Base-by-base conservation (phyloP, 2,329 filamentous ascomycete genomes). In the Colletotrichum karsti region DNA sequence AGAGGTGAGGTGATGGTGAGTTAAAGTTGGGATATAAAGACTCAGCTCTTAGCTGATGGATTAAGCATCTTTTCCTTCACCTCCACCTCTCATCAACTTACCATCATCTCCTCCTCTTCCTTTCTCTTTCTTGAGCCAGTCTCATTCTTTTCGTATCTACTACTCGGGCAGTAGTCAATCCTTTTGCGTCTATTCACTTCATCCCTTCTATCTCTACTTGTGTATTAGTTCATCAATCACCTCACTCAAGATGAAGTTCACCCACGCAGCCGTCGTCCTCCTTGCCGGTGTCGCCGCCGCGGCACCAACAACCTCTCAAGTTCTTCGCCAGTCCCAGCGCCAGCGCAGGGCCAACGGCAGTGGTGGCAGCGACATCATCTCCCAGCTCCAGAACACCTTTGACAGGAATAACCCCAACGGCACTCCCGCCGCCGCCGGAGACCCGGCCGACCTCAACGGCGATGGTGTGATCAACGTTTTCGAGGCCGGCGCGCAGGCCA, bases 401-500 rank as follows among this genome's bases (percentile, higher is more conserved):
- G 51, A 35, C 53, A 33, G 64, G 24, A 58, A 39, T 35, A 58
- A 46, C 46, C 56, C 56, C 22, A 54, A 61, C 35, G 59, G 57
- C 10, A 51, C 44, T 2, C 57, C 57, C 7, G 33, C 57, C 44
- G 33, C 44, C 30, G 57, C 44, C 33, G 57, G 57, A n/a, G 44
- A 51, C 8, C 57, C 33, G 1, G 44, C 24, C 7, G 48, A 53
- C 28, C 56, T 59, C 13, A 65, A 65, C 35, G 51, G 35, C 7
- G 44, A 64, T 13, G 48, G 56, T 8, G 51, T 33, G 24, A 39
- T 72, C 64, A 71, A 70, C 41, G 50, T 64, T 51, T 65, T 73
- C 37, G 69, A 72, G 39, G 42, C 41, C 44, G 56, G 56, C 26
- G 48, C 33, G n/a, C 33, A 53, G 28, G 56, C 26, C 37, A 53